Evolutionary conservation across 2,329 filamentous ascomycete genomes (phyloP).

Genomic region (Tolypocladium sp.): DNA sequence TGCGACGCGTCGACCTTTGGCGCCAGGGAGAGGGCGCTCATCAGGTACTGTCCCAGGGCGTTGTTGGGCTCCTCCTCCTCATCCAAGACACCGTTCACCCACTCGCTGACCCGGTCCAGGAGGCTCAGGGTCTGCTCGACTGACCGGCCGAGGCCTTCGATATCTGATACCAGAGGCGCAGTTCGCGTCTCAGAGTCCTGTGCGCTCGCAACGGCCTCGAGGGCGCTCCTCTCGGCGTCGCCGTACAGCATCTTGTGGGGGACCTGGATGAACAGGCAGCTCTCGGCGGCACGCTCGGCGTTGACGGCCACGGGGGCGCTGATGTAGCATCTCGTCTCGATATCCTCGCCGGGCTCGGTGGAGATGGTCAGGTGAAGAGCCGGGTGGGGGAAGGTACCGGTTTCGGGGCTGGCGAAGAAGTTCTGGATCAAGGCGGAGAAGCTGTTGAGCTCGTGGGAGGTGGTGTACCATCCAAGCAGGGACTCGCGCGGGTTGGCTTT

Average conservation of each 20-base stretch:
- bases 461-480: slow-evolving; percentile 97
- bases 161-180: slow-evolving; percentile 70
- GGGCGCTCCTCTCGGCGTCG: slow-evolving; percentile 55
- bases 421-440: slow-evolving; percentile 97
- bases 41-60: slow-evolving; percentile 86
- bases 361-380: slow-evolving; percentile 93
- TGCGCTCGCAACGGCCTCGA: slow-evolving; percentile 78
- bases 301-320: slow-evolving; percentile 91
- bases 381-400: slow-evolving; percentile 95
- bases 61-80: slow-evolving; percentile 86
- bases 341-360: slow-evolving; percentile 78
- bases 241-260: slow-evolving; percentile 89
- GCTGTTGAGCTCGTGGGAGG: slow-evolving; percentile 91
- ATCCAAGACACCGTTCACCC: slow-evolving; percentile 88
- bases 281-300: slow-evolving; percentile 88
- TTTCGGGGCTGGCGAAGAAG: slow-evolving; percentile 95
- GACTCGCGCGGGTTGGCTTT: slow-evolving; percentile 91
- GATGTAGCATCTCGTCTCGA: slow-evolving; percentile 90
- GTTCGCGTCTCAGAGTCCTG: slow-evolving; percentile 69
- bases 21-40: slow-evolving; percentile 85
- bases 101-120: slow-evolving; percentile 83
- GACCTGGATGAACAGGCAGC: slow-evolving; percentile 94
- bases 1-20: slow-evolving; percentile 88
- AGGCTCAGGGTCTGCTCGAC: slow-evolving; percentile 83
- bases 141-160: slow-evolving; percentile 78